Evolutionary conservation across 1,139 yeast species (phyloP).

Genomic region (Protomyces lactucae-debilis): DNA sequence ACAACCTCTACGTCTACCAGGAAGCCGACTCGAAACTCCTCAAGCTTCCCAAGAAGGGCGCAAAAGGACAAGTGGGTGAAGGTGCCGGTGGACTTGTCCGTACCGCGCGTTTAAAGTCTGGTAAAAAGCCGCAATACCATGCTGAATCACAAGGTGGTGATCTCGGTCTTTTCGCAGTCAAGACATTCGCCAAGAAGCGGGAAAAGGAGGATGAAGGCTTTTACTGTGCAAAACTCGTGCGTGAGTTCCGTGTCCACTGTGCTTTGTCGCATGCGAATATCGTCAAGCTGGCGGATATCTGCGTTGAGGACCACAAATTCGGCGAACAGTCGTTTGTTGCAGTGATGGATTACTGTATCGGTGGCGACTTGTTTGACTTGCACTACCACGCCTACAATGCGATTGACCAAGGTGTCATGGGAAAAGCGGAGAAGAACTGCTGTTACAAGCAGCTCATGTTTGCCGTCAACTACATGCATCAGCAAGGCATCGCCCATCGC

Average conservation of each 20-base stretch:
- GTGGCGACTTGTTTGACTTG: constrained; percentile 86
- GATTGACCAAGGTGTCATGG: constrained; percentile 32
- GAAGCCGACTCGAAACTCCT: constrained; percentile 19
- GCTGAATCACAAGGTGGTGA: constrained; percentile 24
- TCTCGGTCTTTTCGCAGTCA: constrained; percentile 55
- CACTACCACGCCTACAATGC: constrained; percentile 34
- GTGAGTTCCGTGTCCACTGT: constrained; percentile 72
- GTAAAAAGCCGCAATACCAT: constrained; percentile 19
- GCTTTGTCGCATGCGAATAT: constrained; percentile 65
- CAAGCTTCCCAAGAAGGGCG: constrained; percentile 12
- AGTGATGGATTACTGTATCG: constrained; percentile 93
- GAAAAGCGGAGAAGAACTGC: constrained; percentile 53
- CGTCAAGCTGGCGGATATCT: constrained; percentile 60
- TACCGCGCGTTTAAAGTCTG: constrained; percentile 20
- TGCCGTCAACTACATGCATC: constrained; percentile 66
- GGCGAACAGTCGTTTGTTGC: constrained; percentile 48
- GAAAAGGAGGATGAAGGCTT: constrained; percentile 50
- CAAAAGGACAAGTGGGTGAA: constrained; percentile 19
- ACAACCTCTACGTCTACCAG: constrained; percentile 14
- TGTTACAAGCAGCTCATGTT: constrained; percentile 66
- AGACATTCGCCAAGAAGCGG: constrained; percentile 52
- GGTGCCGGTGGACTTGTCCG: constrained; percentile 28
- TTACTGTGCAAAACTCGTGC: constrained; percentile 63
- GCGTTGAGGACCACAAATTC: constrained; percentile 37
- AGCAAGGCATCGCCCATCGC: constrained; percentile 65